Percentiles rank a stretch among this genome's conserved stretches.
These are phyloP conservation scores for Ziziphus jujuba DNA, from an alignment of 306 rosid genomes.

Conservation along the genomic window DNA sequence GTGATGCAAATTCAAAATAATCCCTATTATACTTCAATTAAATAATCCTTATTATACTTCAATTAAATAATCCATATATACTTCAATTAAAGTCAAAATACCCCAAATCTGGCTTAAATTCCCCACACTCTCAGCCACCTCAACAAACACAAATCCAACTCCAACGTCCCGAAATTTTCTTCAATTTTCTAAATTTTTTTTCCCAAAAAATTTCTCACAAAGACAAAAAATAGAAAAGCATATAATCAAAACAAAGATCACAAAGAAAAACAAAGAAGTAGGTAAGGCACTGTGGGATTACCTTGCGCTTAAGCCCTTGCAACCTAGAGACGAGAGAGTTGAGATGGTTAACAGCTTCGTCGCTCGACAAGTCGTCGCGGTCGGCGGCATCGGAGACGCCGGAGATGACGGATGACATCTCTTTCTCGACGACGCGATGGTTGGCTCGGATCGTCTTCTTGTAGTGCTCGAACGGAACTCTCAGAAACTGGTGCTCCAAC, in stretches of 20 bases:
- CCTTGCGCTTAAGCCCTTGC: slow-evolving; percentile 91
- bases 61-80: no score
- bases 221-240: background rate
- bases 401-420: slow-evolving; percentile 70
- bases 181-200: no score
- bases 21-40: no score
- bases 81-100: background rate
- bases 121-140: background rate
- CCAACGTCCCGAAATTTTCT: no score
- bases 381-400: slow-evolving; percentile 58
- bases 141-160: background rate
- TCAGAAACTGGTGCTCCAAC: slow-evolving; percentile 89
- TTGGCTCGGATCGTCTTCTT: slow-evolving; percentile 91
- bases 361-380: slow-evolving; percentile 40
- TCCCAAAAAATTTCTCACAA: background rate
- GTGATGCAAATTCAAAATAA: background rate
- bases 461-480: slow-evolving; percentile 98
- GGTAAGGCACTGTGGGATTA: slow-evolving; percentile 25
- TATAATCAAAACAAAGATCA: background rate
- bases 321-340: slow-evolving; percentile 79
- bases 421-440: slow-evolving; percentile 84
- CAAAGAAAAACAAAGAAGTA: slow-evolving; percentile 14
- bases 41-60: background rate
- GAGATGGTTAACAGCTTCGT: slow-evolving; percentile 73
- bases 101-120: background rate